Base-by-base conservation (phyloP, 345 rosid genomes). In the Lenwebbia sp. region DNA sequence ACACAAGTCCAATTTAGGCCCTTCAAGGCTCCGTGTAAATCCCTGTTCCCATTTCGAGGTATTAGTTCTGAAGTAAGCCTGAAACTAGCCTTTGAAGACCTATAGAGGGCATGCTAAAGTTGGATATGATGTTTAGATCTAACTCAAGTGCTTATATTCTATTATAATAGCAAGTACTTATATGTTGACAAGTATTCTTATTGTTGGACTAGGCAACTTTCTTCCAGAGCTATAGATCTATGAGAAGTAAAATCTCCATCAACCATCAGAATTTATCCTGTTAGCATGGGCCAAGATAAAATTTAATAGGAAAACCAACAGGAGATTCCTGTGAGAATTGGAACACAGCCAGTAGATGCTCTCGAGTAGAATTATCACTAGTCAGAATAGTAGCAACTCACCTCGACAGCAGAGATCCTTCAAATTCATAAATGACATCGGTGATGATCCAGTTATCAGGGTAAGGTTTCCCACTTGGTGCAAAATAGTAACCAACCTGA, bases 401-500 rank as follows among this genome's bases (percentile, higher is more conserved):
- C 99, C 99, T 91, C 9, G 98, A 92, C 84, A 94, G 62, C 5
- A 97, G 94, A 83, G 95, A 93, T 87, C 99, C 99, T 92, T 97
- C 99, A 82, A 92, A 84, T 91, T 97, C 99, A 83, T 95, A 96
- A 83, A 97, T 91, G 90, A 97, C 44, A 91, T 97, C 99, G 13
- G 99, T 96, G 86, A 95, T 92, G 87, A 96, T 97, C 99, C 99
- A 97, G 88, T 96, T 97, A 91, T 97, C 98, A 91, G 99, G 99
- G 88, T 97, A 97, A 88, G 99, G 98, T 91, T 97, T 97, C 87
- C 99, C 98, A 88, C 99, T 96, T 52, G 99, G 98, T 41, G 99
- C 99, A 91, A 95, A 92, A 91, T 94, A 97, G 88, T 95, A 95
- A 83, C 99, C 99, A 90, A 96, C 99, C 99, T 97, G 92, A 84